phyloP scores from a whole-genome alignment of 1,284 basidiomycete genomes.

The Sporisorium reilianum region DNA sequence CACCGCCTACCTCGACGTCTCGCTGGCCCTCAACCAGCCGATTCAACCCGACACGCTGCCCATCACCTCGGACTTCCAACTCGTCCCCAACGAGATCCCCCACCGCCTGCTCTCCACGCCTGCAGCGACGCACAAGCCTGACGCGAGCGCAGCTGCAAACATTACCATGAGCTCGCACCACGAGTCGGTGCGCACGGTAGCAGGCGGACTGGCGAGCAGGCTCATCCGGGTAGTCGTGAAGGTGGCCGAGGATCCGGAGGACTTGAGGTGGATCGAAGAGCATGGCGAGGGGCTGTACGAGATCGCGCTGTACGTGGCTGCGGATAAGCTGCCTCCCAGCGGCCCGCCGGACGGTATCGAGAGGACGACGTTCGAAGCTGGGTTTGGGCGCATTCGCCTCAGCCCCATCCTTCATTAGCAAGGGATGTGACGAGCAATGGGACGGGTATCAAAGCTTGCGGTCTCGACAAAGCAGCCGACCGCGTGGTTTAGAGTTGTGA shows the following conservation, averaged over 20 bases:
- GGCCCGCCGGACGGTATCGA: conserved; percentile 52
- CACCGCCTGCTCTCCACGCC: conserved; percentile 19
- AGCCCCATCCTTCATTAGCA: conserved; percentile 38
- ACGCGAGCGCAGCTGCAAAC: conserved; percentile 3
- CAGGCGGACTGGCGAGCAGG: not conserved
- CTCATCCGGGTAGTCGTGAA: conserved; percentile 36
- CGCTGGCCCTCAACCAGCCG: conserved; percentile 32
- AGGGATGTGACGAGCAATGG: not conserved
- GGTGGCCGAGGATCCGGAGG: conserved; percentile 48
- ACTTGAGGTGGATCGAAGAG: conserved; percentile 38
- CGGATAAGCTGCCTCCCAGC: conserved; percentile 31
- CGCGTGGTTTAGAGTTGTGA: not conserved
- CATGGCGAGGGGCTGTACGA: conserved; percentile 55
- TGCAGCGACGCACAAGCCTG: conserved; percentile 11
- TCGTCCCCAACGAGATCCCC: conserved; percentile 38
- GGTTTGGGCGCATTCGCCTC: conserved; percentile 29
- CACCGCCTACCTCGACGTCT: conserved; percentile 28
- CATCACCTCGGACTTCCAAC: conserved; percentile 27
- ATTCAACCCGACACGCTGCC: conserved; percentile 31
- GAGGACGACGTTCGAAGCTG: conserved; percentile 32
- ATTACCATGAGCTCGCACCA: conserved; percentile 23
- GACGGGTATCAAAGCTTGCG: too few species aligned
- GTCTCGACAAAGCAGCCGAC: too few species aligned
- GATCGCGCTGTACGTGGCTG: conserved; percentile 49
- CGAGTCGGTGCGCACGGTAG: not conserved